A percentile compares a stretch with the other conserved stretches of the same genome.
Conservation (phyloP, 2,329 filamentous ascomycete genomes). For the Aspergillus spinulosporus region DNA sequence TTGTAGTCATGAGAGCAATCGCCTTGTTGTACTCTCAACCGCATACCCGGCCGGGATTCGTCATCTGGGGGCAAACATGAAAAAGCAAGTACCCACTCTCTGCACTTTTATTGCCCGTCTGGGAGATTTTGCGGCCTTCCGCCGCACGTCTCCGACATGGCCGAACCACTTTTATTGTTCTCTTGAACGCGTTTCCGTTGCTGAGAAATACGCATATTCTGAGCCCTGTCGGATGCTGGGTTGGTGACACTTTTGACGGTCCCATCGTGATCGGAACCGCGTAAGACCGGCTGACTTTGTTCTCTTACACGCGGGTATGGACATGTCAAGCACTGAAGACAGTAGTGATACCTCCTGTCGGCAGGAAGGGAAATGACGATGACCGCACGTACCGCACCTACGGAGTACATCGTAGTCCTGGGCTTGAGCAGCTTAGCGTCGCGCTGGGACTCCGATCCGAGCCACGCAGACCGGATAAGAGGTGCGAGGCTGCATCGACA, state of each 20-base stretch:
- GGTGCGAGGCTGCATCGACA: neutral
- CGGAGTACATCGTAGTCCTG: neutral
- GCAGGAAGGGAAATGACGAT: constrained; percentile 1
- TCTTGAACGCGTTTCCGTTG: neutral
- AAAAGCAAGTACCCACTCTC: constrained; percentile 10
- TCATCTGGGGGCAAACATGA: constrained; percentile 5
- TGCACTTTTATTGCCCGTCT: constrained; percentile 5
- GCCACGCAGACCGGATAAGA: neutral
- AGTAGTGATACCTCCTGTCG: neutral
- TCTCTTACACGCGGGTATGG: constrained; percentile 1
- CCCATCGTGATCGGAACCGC: constrained; percentile 25
- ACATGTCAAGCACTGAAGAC: neutral
- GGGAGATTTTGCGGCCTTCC: constrained; percentile 5
- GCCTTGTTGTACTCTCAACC: neutral
- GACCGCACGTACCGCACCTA: neutral
- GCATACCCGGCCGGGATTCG: constrained; percentile 8
- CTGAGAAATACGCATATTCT: constrained; percentile 39
- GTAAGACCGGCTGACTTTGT: constrained; percentile 19
- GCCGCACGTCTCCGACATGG: constrained; percentile 7
- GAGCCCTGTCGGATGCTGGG: neutral
- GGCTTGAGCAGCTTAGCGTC: constrained; percentile 6
- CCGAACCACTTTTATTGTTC: constrained; percentile 1
- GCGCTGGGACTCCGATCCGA: neutral
- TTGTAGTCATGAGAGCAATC: neutral
- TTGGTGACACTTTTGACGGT: constrained; percentile 18